Evolutionary conservation across 108 stramenopile species (phyloP).

Genomic region (Cyclotella sp.): DNA sequence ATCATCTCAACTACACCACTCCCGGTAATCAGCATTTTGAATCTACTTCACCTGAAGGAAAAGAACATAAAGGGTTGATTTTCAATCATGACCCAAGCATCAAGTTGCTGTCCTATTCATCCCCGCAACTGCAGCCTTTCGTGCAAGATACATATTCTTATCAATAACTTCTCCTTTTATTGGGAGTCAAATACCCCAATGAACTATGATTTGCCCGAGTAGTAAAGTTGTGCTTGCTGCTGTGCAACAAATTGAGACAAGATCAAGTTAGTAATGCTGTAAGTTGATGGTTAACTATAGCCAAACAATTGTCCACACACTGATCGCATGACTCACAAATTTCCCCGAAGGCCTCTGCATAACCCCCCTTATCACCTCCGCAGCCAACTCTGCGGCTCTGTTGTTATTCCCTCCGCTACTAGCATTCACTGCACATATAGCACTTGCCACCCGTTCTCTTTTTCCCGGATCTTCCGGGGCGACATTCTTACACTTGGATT

Average conservation of each 20-base stretch:
- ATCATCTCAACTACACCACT: too few species aligned
- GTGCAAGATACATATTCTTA: too few species aligned
- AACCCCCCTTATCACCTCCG: conserved; percentile 64
- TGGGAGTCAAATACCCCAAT: conserved; percentile 73
- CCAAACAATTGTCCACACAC: background rate
- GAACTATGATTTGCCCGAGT: conserved; percentile 70
- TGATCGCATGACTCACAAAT: conserved; percentile 38
- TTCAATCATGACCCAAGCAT: too few species aligned
- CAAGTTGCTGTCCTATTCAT: conserved; percentile 73
- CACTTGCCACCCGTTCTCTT: too few species aligned
- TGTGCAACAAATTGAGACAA: background rate
- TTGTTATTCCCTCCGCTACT: too few species aligned
- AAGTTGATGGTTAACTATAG: background rate
- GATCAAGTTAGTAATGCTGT: too few species aligned
- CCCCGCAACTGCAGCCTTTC: conserved; percentile 84
- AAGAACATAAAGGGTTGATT: too few species aligned
- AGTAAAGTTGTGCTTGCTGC: conserved; percentile 75
- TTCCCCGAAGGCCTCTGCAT: conserved; percentile 66
- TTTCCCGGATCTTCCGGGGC: too few species aligned
- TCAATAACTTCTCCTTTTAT: too few species aligned
- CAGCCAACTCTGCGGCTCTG: conserved; percentile 74
- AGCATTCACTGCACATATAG: too few species aligned
- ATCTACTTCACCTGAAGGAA: too few species aligned
- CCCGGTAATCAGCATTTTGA: too few species aligned
- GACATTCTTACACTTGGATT: conserved; percentile 19